Percentiles rank a stretch among this genome's conserved stretches.
Conservation (phyloP, 768 basidiomycete genomes). For the Tylopilus cervinicoccineus region DNA sequence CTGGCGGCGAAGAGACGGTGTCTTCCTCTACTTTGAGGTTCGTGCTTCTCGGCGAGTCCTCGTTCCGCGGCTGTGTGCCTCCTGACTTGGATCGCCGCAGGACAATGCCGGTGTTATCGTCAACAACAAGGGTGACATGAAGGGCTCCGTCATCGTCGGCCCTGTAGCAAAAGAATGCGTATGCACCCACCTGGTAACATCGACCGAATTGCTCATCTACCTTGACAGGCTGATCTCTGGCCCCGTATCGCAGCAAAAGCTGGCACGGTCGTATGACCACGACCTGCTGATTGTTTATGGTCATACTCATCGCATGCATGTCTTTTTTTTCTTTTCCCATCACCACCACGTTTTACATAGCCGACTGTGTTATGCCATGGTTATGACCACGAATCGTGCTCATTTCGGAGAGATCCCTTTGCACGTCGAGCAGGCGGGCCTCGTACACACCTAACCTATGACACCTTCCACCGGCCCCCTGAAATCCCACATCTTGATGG, state of each 20-base stretch:
- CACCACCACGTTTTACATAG: conserved; percentile 17
- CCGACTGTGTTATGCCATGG: conserved; percentile 17
- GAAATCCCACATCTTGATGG: conserved; percentile 27
- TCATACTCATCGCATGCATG: conserved; percentile 3
- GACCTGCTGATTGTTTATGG: conserved; percentile 8
- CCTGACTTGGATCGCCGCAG: conserved; percentile 29
- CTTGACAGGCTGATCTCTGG: conserved; percentile 86
- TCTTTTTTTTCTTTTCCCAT: not conserved
- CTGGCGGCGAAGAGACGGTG: conserved; percentile 97
- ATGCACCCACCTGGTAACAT: conserved; percentile 30
- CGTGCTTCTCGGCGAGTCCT: conserved; percentile 12
- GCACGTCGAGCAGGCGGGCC: not conserved
- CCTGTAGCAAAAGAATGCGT: conserved; percentile 99
- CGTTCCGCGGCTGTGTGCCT: not conserved
- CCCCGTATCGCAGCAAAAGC: conserved; percentile 99
- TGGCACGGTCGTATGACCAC: conserved; percentile 87
- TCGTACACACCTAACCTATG: not conserved
- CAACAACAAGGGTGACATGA: conserved; percentile 99
- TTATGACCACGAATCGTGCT: conserved; percentile 11
- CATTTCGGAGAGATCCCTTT: no score
- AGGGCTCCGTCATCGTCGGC: conserved; percentile 94
- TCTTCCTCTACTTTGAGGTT: conserved; percentile 98
- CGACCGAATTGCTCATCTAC: not conserved
- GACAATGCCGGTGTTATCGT: conserved; percentile 98
- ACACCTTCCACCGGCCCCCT: not conserved